Conservation (phyloP, 768 basidiomycete species). For the Tubosaeta sp. region DNA sequence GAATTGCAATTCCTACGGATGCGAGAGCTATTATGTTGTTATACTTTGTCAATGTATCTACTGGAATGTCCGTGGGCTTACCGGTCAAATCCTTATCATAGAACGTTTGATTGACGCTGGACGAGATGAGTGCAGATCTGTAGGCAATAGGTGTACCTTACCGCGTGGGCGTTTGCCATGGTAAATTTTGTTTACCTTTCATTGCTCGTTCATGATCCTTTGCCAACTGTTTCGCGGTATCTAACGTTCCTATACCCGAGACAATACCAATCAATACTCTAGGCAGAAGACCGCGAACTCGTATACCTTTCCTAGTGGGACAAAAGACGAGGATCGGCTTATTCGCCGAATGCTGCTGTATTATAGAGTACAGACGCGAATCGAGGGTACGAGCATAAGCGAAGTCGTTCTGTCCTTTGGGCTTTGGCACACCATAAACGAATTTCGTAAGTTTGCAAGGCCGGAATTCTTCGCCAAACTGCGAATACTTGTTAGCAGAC, state of each 20-base stretch:
- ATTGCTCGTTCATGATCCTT: conserved; percentile 63
- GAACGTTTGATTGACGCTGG: conserved; percentile 55
- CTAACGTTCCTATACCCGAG: conserved; percentile 44
- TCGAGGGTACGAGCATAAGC: conserved; percentile 69
- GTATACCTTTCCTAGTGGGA: conserved; percentile 76
- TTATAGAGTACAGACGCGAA: conserved; percentile 62
- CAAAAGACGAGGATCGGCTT: conserved; percentile 90
- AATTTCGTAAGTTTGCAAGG: conserved; percentile 75
- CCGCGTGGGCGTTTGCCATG: conserved; percentile 67
- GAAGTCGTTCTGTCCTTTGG: conserved; percentile 72
- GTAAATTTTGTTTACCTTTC: conserved; percentile 45
- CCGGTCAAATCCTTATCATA: conserved; percentile 61
- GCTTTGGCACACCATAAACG: conserved; percentile 67
- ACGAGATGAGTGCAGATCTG: neutral
- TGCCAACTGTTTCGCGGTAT: conserved; percentile 72
- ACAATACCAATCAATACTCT: neutral
- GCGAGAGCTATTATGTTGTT: conserved; percentile 49
- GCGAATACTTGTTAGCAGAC: conserved; percentile 1
- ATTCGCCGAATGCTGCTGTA: conserved; percentile 67
- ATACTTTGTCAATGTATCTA: neutral
- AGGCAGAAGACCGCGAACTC: neutral
- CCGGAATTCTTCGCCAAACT: conserved; percentile 93
- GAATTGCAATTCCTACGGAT: conserved; percentile 76
- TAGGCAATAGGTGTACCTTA: conserved; percentile 17
- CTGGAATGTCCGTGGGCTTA: conserved; percentile 11